A percentile compares a stretch with the other conserved stretches of the same genome.
Conservation (phyloP, 352 stramenopile species). For the Pythium plurisporium region DNA sequence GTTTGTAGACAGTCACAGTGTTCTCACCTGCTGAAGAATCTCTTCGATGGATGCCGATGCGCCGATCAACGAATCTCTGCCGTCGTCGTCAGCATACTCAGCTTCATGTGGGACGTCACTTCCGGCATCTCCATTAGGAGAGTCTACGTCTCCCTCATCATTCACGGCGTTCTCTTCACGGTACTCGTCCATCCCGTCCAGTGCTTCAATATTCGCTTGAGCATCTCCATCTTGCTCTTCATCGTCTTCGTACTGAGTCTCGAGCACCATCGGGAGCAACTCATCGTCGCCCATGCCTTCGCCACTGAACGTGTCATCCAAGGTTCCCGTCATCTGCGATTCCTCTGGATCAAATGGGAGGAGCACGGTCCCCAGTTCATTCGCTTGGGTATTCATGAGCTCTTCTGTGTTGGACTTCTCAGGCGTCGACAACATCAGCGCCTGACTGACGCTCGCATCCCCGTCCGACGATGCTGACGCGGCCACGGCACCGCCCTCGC, state of each 20-base stretch:
- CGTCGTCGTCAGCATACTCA: not conserved
- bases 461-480: not conserved
- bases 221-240: not conserved
- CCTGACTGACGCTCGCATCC: not conserved
- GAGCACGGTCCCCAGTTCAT: not conserved
- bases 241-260: constrained; percentile 14
- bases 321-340: constrained; percentile 3
- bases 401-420: constrained; percentile 4
- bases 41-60: constrained; percentile 17
- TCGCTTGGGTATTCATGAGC: not conserved
- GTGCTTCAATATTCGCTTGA: not conserved
- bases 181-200: not conserved
- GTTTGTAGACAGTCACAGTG: not conserved
- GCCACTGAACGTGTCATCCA: constrained; percentile 20
- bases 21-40: constrained; percentile 16
- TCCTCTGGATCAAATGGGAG: constrained; percentile 9
- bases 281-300: not conserved
- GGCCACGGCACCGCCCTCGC: not conserved
- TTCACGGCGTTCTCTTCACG: not conserved
- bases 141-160: not conserved
- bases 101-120: not conserved
- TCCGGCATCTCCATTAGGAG: not conserved
- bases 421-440: not conserved
- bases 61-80: not conserved
- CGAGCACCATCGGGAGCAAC: constrained; percentile 8